phyloP scores from a whole-genome alignment of 345 rosid genomes.

The Gossypium thurberi region DNA sequence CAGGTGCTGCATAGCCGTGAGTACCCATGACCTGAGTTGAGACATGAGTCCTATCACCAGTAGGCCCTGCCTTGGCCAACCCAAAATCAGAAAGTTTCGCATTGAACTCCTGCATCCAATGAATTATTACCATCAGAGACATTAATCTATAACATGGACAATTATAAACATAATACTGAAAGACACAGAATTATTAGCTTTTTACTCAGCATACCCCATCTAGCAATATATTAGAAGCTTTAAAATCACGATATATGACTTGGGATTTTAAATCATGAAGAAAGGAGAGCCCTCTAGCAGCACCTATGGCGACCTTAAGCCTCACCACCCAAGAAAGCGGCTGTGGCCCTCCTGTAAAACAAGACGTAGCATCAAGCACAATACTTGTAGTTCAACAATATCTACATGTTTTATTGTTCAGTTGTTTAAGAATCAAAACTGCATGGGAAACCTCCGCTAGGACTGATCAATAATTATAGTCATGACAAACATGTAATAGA shows the following conservation, averaged over 20 bases:
- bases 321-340: conserved; percentile 84
- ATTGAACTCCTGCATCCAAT: conserved; percentile 66
- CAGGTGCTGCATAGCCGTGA: conserved; percentile 96
- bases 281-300: conserved; percentile 88
- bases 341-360: conserved; percentile 61
- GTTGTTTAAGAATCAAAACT: conserved; percentile 1
- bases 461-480: background rate
- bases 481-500: background rate
- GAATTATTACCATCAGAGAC: conserved; percentile 11
- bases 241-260: conserved; percentile 88
- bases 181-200: background rate
- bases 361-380: conserved; percentile 12
- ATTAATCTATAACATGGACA: background rate
- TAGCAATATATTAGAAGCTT: conserved; percentile 83
- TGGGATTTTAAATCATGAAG: conserved; percentile 87
- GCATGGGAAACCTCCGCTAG: background rate
- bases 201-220: conserved; percentile 51
- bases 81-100: conserved; percentile 93
- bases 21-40: conserved; percentile 98
- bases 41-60: conserved; percentile 93
- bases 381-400: background rate
- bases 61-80: conserved; percentile 96
- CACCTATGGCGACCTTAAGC: conserved; percentile 79
- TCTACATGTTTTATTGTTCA: background rate
- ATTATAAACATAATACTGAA: background rate